Evolutionary conservation across 208 protist species (phyloP), one percentile per base, ranked within the genome.

Genomic region (Perkinsela sp.): DNA sequence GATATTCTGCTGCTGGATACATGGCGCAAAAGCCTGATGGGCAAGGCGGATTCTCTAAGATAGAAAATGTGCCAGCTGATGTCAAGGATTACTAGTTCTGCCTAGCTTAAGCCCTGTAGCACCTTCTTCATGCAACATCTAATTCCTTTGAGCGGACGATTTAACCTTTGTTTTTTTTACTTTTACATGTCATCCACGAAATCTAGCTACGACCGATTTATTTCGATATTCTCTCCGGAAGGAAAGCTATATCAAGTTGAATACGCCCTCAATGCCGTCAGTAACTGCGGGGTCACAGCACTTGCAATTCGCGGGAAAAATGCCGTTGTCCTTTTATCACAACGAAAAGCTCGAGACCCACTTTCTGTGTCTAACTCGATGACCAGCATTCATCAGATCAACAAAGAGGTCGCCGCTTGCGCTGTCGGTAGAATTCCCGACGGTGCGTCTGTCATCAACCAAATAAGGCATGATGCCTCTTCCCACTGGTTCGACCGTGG

Each of bases 221-320:
- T 97, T 70, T 96, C 95, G 16, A 91, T 98, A 67, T 98, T 98
- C 74, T 97, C 93, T 69, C 95, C 96, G 16, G 91, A 98, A 72
- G 96, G 96, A 29, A 86, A 90, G 28, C 82, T 98, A 1, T 98
- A 97, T 78, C 96, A 98, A 84, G 94, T 98, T 28, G 93, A 98
- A 76, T 98, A 98, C 80, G 93, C 95, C 29, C 96, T 97, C 80
- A 97, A 98, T 78, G 96, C 96, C 1, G 91, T 98, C 30, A 94
- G 93, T 32, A 87, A 93, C 69, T 83, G 82, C 13, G 92, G 89
- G n/a, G 72, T 97, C 6, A 96, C 96, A 13, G 92, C 92, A 0
- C 74, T 98, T 28, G 94, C 89, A 40, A 88, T 97, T 28, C 75
- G 93, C 30, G 93, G 91, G 72, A 91, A 93, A 68, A 93, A 98